These are phyloP conservation scores for Polychaeton citri DNA, from an alignment of 2,329 filamentous ascomycete species.

Conservation along the genomic window DNA sequence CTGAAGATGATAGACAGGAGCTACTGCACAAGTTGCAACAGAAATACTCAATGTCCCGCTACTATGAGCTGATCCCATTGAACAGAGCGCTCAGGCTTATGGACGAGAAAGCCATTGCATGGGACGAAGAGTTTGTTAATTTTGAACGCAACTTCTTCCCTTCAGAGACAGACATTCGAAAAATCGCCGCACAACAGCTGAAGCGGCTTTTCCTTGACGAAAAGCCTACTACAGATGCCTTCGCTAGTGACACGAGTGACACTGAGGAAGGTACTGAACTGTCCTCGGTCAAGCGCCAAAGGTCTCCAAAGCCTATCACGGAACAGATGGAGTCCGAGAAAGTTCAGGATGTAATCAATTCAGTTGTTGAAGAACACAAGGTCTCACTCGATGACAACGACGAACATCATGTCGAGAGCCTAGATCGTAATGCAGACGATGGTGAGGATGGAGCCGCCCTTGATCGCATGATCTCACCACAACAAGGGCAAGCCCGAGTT, in stretches of 20 bases:
- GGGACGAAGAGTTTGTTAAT: conserved; percentile 79
- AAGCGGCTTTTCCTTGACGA: conserved; percentile 92
- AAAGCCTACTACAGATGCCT: conserved; percentile 39
- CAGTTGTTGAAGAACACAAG: conserved; percentile 50
- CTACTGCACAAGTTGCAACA: conserved; percentile 70
- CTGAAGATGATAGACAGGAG: conserved; percentile 66
- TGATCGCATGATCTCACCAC: conserved; percentile 13
- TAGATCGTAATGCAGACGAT: too few relatives aligned
- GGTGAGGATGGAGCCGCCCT: conserved; percentile 3
- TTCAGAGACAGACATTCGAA: conserved; percentile 87
- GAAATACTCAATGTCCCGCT: conserved; percentile 84
- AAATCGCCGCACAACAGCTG: conserved; percentile 80
- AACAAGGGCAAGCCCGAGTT: conserved; percentile 16
- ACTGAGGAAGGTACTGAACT: conserved; percentile 51
- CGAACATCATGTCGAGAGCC: too few relatives aligned
- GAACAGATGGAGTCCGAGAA: conserved; percentile 41
- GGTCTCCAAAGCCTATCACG: conserved; percentile 18
- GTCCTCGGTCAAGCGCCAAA: conserved; percentile 16
- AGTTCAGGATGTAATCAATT: conserved; percentile 49
- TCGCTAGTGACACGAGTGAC: conserved; percentile 24
- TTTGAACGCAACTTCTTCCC: conserved; percentile 91
- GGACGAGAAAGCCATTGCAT: conserved; percentile 83
- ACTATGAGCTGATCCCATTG: conserved; percentile 91
- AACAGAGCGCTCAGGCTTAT: conserved; percentile 81
- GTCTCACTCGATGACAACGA: conserved; percentile 11